Evolutionary conservation across 768 basidiomycete genomes (phyloP).

Genomic region (Termitomyces sp.): DNA sequence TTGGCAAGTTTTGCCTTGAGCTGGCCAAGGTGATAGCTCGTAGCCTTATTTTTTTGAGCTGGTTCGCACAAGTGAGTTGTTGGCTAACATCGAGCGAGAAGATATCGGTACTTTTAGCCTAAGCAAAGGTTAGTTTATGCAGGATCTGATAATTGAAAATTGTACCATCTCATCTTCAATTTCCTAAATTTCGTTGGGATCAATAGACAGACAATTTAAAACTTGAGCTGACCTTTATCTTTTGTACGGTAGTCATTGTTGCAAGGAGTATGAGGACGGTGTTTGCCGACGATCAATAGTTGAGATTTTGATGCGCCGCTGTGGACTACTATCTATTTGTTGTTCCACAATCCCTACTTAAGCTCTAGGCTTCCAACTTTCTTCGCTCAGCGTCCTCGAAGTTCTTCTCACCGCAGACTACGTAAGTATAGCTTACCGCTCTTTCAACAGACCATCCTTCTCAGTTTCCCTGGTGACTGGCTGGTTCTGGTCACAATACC

Average conservation of each 20-base stretch:
- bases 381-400: constrained; percentile 7
- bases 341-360: constrained; percentile 1
- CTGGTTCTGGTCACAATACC: constrained; percentile 36
- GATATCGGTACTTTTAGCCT: constrained; percentile 72
- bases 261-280: constrained; percentile 26
- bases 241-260: constrained; percentile 87
- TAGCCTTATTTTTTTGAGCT: constrained; percentile 97
- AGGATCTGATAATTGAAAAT: constrained; percentile 9
- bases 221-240: constrained; percentile 62
- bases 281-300: constrained; percentile 29
- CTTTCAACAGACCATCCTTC: constrained; percentile 19
- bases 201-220: constrained; percentile 19
- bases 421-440: constrained; percentile 20
- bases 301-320: background rate
- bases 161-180: constrained; percentile 96
- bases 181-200: constrained; percentile 49
- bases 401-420: constrained; percentile 10
- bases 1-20: constrained; percentile 99
- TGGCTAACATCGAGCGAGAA: background rate
- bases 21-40: constrained; percentile 93
- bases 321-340: background rate
- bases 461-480: constrained; percentile 42
- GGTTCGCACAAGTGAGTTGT: constrained; percentile 17
- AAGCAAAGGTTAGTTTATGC: constrained; percentile 22
- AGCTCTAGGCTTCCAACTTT: constrained; percentile 5